phyloP scores from a whole-genome alignment of 805 yeast genomes.

The Saccharomyces eubayanus region DNA sequence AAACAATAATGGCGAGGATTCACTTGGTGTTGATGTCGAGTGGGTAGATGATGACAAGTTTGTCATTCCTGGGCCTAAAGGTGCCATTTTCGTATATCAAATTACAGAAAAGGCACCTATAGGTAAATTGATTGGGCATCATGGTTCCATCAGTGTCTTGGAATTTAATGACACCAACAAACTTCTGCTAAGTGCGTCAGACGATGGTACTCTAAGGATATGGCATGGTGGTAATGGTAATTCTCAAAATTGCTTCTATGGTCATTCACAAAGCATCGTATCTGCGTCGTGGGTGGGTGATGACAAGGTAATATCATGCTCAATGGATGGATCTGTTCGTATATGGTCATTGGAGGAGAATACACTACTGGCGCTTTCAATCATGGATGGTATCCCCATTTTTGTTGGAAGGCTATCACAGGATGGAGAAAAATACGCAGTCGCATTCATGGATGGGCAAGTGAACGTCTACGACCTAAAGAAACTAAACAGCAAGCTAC shows the following conservation, averaged over 20 bases:
- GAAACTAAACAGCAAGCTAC: slow-evolving; percentile 4
- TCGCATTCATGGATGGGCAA: slow-evolving; percentile 60
- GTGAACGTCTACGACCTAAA: slow-evolving; percentile 45
- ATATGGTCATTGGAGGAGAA: slow-evolving; percentile 49
- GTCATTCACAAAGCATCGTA: slow-evolving; percentile 53
- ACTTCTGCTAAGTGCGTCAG: slow-evolving; percentile 65
- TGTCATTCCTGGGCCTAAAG: slow-evolving; percentile 56
- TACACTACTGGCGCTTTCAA: slow-evolving; percentile 21
- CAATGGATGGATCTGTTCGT: slow-evolving; percentile 64
- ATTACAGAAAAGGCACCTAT: slow-evolving; percentile 40
- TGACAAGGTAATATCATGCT: slow-evolving; percentile 41
- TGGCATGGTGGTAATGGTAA: slow-evolving; percentile 64
- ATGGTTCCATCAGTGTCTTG: slow-evolving; percentile 47
- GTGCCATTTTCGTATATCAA: slow-evolving; percentile 49
- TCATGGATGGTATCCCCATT: slow-evolving; percentile 46
- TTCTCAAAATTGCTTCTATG: slow-evolving; percentile 40
- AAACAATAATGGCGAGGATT: slow-evolving; percentile 4
- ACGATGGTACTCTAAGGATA: slow-evolving; percentile 61
- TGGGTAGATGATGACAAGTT: slow-evolving; percentile 69
- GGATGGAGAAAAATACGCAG: slow-evolving; percentile 40
- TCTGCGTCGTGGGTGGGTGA: slow-evolving; percentile 47
- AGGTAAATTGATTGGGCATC: slow-evolving; percentile 57
- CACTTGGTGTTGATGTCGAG: slow-evolving; percentile 48
- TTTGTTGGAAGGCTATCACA: slow-evolving; percentile 47
- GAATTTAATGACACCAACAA: slow-evolving; percentile 44